A percentile compares a stretch with the other conserved stretches of the same genome.
These are phyloP conservation scores for Neurospora pannonica DNA, from an alignment of 495 filamentous ascomycete species.

Conservation along the genomic window DNA sequence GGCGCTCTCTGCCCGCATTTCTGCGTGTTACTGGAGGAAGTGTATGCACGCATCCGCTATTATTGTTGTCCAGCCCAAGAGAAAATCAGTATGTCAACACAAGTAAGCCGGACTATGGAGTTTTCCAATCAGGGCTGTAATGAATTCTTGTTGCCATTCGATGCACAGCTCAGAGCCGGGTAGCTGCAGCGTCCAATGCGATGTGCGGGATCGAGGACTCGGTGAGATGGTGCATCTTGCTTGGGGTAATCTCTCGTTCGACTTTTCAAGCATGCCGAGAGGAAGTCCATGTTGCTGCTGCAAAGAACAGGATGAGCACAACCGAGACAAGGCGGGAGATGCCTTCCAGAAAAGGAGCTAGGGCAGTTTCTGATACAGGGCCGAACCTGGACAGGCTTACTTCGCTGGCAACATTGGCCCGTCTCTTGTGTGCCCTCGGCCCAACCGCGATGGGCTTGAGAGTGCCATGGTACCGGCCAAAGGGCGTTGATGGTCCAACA, in stretches of 20 bases:
- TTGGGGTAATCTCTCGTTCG: neutral
- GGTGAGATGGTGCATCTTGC: conserved; percentile 2
- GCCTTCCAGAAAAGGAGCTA: neutral
- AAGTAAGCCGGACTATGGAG: neutral
- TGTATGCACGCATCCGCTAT: conserved; percentile 4
- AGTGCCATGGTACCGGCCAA: neutral
- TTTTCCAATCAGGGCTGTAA: conserved; percentile 6
- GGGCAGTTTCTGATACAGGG: conserved; percentile 2
- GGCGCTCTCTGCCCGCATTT: neutral
- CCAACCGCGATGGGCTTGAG: neutral
- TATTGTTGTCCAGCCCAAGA: conserved; percentile 2
- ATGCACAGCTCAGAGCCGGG: conserved; percentile 3
- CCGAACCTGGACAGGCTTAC: conserved; percentile 3
- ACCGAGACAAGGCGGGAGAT: conserved; percentile 6
- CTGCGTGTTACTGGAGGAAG: neutral
- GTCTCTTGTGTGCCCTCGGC: neutral
- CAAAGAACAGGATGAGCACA: conserved; percentile 7
- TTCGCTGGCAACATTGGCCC: conserved; percentile 1
- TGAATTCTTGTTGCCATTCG: neutral
- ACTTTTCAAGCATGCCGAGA: neutral
- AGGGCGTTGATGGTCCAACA: conserved; percentile 7
- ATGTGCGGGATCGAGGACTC: conserved; percentile 7
- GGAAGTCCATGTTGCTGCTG: neutral
- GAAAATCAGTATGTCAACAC: conserved; percentile 1
- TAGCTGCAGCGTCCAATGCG: conserved; percentile 6